Evolutionary conservation across 2,329 filamentous ascomycete genomes (phyloP).

Genomic region (Phaeosphaeriaceae sp.): DNA sequence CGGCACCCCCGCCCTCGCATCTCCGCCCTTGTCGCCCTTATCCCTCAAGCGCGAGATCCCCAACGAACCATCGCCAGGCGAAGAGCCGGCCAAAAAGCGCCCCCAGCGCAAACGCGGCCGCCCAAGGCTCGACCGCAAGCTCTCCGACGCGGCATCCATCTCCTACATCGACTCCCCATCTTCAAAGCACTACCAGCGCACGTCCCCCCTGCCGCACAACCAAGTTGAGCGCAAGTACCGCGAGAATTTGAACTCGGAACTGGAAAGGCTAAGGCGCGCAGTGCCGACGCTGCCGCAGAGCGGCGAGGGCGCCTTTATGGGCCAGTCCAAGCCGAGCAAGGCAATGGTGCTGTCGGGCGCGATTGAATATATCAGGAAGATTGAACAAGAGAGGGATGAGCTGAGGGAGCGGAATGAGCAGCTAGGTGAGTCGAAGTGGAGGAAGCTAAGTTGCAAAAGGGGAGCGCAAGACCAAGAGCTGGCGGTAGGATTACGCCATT

Average conservation of each 20-base stretch:
- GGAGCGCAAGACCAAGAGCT: too few relatives aligned
- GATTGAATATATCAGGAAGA: constrained; percentile 41
- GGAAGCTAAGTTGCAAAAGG: too few relatives aligned
- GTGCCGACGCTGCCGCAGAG: constrained; percentile 41
- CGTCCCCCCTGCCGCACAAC: constrained; percentile 41
- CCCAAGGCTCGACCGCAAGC: too few relatives aligned
- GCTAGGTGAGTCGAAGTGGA: constrained; percentile 9
- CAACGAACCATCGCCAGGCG: too few relatives aligned
- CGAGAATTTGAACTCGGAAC: constrained; percentile 35
- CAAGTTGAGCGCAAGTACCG: constrained; percentile 45
- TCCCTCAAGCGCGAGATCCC: too few relatives aligned
- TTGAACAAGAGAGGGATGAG: constrained; percentile 38
- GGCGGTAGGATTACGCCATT: too few relatives aligned
- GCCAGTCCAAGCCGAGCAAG: constrained; percentile 42
- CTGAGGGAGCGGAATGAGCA: constrained; percentile 33
- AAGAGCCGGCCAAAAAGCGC: too few relatives aligned
- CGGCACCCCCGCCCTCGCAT: too few relatives aligned
- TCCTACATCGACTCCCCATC: constrained; percentile 3
- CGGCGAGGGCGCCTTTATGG: constrained; percentile 30
- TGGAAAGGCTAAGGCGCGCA: constrained; percentile 36
- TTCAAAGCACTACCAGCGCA: constrained; percentile 21
- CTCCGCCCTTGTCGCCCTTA: too few relatives aligned
- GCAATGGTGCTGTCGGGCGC: constrained; percentile 41
- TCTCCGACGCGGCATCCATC: too few relatives aligned
- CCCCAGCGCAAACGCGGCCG: too few relatives aligned